These are phyloP conservation scores for Protomyces lactucae-debilis DNA, from an alignment of 1,139 yeast species.

Conservation along the genomic window DNA sequence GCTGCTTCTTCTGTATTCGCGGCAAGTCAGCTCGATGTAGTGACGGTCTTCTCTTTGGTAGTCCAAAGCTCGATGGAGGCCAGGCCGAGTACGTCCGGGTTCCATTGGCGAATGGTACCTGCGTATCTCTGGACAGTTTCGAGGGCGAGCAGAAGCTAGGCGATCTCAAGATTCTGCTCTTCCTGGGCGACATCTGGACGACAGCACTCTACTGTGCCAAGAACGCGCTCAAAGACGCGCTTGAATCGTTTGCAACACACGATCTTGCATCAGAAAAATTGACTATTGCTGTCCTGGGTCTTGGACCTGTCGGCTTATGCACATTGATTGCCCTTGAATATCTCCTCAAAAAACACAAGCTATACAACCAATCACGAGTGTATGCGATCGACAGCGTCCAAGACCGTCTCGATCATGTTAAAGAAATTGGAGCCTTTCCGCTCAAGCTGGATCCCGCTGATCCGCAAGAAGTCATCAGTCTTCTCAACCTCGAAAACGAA, in stretches of 20 bases:
- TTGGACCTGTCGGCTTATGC: conserved; percentile 64
- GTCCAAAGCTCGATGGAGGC: conserved; percentile 52
- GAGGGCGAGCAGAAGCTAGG: background rate
- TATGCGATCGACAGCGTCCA: conserved; percentile 53
- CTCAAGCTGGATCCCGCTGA: conserved; percentile 40
- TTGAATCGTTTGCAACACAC: background rate
- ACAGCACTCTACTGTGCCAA: conserved; percentile 56
- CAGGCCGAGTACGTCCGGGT: conserved; percentile 58
- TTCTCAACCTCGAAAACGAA: conserved; percentile 40
- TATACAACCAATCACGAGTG: background rate
- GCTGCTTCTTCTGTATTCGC: conserved; percentile 52
- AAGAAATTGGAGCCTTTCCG: conserved; percentile 48
- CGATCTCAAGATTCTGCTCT: conserved; percentile 14
- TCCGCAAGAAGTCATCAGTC: conserved; percentile 34
- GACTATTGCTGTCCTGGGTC: conserved; percentile 47
- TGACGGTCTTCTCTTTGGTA: conserved; percentile 53
- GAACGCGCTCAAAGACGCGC: conserved; percentile 43
- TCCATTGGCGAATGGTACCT: conserved; percentile 51
- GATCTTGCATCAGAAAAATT: conserved; percentile 36
- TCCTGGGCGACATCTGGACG: conserved; percentile 64
- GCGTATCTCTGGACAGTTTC: conserved; percentile 40
- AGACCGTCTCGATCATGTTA: conserved; percentile 48
- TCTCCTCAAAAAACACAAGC: conserved; percentile 41
- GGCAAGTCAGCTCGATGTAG: conserved; percentile 54
- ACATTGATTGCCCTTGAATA: conserved; percentile 48